These are phyloP conservation scores for Crucihimalaya himalaica DNA, from an alignment of 345 rosid species.

Conservation along the genomic window DNA sequence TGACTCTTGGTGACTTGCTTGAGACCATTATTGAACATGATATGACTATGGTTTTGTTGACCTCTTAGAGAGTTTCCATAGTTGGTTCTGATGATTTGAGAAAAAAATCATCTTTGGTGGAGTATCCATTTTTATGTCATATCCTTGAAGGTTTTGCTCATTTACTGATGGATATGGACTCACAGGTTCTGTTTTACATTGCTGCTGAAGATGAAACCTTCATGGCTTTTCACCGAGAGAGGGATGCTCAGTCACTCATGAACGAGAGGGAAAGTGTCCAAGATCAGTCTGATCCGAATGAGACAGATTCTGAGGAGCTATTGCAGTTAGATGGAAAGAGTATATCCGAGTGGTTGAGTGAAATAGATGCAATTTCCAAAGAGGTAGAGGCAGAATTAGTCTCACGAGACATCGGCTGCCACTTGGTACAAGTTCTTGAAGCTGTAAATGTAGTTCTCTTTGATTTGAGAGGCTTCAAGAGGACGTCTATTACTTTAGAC, in stretches of 20 bases:
- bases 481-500: conserved; percentile 63
- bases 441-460: conserved; percentile 85
- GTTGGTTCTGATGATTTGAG: conserved; percentile 1
- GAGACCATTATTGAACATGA: conserved; percentile 24
- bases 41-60: conserved; percentile 25
- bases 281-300: conserved; percentile 32
- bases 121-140: conserved; percentile 1
- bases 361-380: conserved; percentile 64
- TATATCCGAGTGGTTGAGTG: conserved; percentile 63
- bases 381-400: conserved; percentile 85
- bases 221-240: conserved; percentile 56
- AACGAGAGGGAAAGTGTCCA: conserved; percentile 8
- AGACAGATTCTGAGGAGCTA: conserved; percentile 52
- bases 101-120: background rate
- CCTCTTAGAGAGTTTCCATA: background rate
- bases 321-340: conserved; percentile 70
- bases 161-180: conserved; percentile 31
- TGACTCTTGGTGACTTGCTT: conserved; percentile 34
- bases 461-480: conserved; percentile 73
- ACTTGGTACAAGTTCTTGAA: conserved; percentile 75
- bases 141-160: conserved; percentile 14
- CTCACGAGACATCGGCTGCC: conserved; percentile 80
- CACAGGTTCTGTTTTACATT: conserved; percentile 71
- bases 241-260: conserved; percentile 50
- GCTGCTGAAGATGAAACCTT: conserved; percentile 95